Evolutionary conservation across 2,329 filamentous ascomycete species (phyloP).

Genomic region (Venturia effusa): DNA sequence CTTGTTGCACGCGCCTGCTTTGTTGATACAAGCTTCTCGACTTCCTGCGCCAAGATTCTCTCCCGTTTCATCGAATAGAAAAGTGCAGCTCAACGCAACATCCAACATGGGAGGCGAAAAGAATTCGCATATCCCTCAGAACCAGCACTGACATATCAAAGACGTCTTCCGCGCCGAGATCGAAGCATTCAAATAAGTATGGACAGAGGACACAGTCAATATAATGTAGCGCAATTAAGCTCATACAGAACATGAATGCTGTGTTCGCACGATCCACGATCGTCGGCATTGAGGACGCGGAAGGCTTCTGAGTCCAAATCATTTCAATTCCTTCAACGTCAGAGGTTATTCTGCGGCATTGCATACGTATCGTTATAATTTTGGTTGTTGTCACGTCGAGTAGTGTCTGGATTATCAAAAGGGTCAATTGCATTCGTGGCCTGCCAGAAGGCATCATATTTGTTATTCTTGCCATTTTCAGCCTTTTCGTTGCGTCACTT

Average conservation of each 20-base stretch:
- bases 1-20: too few relatives aligned
- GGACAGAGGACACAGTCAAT: not conserved
- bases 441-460: not conserved
- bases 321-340: not conserved
- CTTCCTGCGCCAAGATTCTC: too few relatives aligned
- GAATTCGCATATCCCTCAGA: not conserved
- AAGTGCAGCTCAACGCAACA: not conserved
- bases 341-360: not conserved
- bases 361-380: not conserved
- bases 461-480: not conserved
- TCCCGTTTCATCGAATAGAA: not conserved
- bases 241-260: not conserved
- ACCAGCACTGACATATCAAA: not conserved
- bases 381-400: not conserved
- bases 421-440: not conserved
- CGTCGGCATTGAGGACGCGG: not conserved
- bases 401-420: not conserved
- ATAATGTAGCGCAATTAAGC: not conserved
- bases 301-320: not conserved
- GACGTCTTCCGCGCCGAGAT: slow-evolving; percentile 1
- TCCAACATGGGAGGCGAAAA: not conserved
- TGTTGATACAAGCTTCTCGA: too few relatives aligned
- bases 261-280: not conserved
- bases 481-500: not conserved
- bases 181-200: not conserved